These are phyloP conservation scores for Senecio squalidus DNA, from an alignment of 140 eudicot species.

Conservation along the genomic window DNA sequence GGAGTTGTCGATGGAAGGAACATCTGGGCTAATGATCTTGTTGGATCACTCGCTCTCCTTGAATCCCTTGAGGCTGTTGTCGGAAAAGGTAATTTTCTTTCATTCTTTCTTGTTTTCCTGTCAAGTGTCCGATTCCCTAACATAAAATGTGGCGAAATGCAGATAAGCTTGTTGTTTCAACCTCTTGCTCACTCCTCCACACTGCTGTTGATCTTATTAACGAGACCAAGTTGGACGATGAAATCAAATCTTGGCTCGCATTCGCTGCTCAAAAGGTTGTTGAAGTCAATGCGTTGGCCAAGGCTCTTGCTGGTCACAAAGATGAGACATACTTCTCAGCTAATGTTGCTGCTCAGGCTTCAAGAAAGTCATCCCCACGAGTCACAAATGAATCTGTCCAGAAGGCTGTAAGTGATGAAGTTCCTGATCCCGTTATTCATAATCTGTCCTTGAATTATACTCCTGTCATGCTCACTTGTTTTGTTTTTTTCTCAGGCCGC, in stretches of 20 bases:
- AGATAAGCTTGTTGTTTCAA: conserved; percentile 79
- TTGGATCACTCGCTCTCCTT: conserved; percentile 44
- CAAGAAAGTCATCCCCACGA: conserved; percentile 83
- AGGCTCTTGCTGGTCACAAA: conserved; percentile 68
- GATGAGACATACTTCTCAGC: conserved; percentile 84
- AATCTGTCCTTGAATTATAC: background rate
- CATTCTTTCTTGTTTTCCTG: background rate
- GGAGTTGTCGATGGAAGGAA: conserved; percentile 95
- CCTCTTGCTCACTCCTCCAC: conserved; percentile 88
- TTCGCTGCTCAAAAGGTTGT: conserved; percentile 93
- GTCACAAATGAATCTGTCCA: conserved; percentile 80
- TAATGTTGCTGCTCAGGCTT: conserved; percentile 79
- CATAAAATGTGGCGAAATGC: conserved; percentile 6
- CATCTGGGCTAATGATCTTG: conserved; percentile 89
- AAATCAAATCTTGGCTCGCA: conserved; percentile 86
- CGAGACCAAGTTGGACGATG: conserved; percentile 71
- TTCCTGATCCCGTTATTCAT: background rate
- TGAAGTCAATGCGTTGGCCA: conserved; percentile 89
- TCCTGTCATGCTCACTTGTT: background rate
- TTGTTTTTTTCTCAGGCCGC: conserved; percentile 46
- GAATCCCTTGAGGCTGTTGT: conserved; percentile 60
- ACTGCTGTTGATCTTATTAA: conserved; percentile 82
- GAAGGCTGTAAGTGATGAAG: conserved; percentile 61
- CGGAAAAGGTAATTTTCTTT: conserved; percentile 53
- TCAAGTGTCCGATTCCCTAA: background rate